Conservation (phyloP, 495 filamentous ascomycete species). For the Aspergillus nanangensis region DNA sequence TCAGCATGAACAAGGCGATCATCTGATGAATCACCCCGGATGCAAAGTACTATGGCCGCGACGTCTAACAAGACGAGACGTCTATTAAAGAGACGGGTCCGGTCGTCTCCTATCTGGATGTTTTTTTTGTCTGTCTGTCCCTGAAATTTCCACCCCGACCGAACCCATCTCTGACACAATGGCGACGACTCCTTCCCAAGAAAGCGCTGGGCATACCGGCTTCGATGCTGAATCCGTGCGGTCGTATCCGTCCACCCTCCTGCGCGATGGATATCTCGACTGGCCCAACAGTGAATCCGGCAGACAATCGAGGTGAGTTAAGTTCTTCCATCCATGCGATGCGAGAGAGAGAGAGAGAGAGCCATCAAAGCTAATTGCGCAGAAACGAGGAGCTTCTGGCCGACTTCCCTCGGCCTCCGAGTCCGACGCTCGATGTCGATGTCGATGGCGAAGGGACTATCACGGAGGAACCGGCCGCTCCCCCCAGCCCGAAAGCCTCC, state of each 20-base stretch:
- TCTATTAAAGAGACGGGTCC: not conserved
- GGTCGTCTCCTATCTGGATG: not conserved
- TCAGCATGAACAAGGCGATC: not conserved
- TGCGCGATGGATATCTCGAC: slow-evolving; percentile 5
- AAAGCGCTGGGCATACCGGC: too few relatives aligned
- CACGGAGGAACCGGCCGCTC: slow-evolving; percentile 7
- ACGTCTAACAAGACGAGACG: too few relatives aligned
- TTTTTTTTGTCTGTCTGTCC: too few relatives aligned
- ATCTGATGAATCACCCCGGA: not conserved
- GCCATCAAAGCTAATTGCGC: not conserved
- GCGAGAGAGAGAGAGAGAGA: not conserved
- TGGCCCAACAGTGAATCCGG: not conserved
- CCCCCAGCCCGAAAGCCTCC: slow-evolving; percentile 11
- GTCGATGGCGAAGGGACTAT: too few relatives aligned
- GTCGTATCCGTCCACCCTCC: slow-evolving; percentile 7
- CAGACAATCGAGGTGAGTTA: not conserved
- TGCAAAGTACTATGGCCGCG: too few relatives aligned
- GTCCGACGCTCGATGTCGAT: not conserved
- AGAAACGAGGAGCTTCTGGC: slow-evolving; percentile 1
- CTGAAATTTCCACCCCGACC: too few relatives aligned
- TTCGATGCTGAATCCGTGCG: slow-evolving; percentile 6
- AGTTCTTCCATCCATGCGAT: not conserved
- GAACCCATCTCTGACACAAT: too few relatives aligned
- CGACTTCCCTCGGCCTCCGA: slow-evolving; percentile 6
- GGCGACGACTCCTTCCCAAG: too few relatives aligned